Conservation (phyloP, 345 rosid species). For the Hibiscus mutabilis region DNA sequence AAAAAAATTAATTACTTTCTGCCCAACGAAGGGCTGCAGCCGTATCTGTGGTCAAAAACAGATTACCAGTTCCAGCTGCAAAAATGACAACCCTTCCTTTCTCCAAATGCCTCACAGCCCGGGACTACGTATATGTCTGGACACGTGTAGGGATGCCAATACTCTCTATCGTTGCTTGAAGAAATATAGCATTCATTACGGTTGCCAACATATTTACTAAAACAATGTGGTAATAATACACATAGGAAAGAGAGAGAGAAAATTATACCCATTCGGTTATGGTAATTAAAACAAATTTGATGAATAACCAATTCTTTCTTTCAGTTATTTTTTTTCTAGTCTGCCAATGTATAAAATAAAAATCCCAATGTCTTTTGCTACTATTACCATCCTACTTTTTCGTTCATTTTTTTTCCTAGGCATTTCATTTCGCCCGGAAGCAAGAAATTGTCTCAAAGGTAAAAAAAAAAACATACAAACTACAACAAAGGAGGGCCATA, state of each 20-base stretch:
- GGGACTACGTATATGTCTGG: too few relatives aligned
- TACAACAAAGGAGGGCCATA: not conserved
- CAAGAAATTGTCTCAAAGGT: too few relatives aligned
- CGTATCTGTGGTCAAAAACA: slow-evolving; percentile 92
- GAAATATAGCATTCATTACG: slow-evolving; percentile 94
- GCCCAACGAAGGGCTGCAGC: slow-evolving; percentile 98
- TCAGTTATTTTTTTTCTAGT: not conserved
- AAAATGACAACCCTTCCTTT: slow-evolving; percentile 95
- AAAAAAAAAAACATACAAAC: not conserved
- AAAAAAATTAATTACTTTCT: slow-evolving; percentile 51
- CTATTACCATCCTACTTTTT: not conserved
- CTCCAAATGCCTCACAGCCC: too few relatives aligned
- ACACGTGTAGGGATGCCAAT: too few relatives aligned
- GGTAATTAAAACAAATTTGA: too few relatives aligned
- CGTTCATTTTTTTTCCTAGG: too few relatives aligned
- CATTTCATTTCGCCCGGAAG: too few relatives aligned
- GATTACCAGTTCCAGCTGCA: slow-evolving; percentile 97
- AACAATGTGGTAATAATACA: not conserved
- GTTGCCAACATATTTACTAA: slow-evolving; percentile 81
- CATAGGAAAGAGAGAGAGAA: too few relatives aligned
- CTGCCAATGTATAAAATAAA: not conserved
- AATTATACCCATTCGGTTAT: too few relatives aligned
- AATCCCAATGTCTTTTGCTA: not conserved
- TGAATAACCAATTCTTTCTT: not conserved
- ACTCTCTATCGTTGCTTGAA: too few relatives aligned